Base-by-base conservation (phyloP, 176 grass and related monocot genomes). In the Oropetium thomaeum region DNA sequence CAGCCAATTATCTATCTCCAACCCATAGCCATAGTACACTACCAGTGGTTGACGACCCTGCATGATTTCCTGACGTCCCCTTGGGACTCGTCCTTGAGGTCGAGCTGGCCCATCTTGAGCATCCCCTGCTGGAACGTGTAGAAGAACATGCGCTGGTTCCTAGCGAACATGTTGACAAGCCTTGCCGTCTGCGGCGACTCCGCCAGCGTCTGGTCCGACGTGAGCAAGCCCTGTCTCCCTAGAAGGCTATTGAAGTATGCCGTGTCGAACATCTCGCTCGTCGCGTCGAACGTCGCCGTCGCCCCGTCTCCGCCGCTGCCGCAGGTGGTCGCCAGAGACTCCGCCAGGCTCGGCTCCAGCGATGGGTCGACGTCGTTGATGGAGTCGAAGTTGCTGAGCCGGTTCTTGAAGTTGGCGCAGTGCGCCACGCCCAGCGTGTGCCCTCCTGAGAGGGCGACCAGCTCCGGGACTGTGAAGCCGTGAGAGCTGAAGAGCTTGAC, bases 401-500 rank as follows among this genome's bases (percentile, higher is more conserved):
- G 47, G 12, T 78, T 70, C 70, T 87, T 91, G 84, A 87, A 87
- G 44, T 62, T 73, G 13, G 47, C 1, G 58, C 89, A 91, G 35
- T 74, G 81, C 13, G 89, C 84, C 20, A 72, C 58, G 26, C 88
- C 88, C 17, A 90, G 65, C 8, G 88, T 90, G 65, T 90, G 88
- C 7, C 58, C 83, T 1, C 88, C 88, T 22, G 90, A 89, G 38
- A 93, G 66, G 11, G 90, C 53, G 10, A 57, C 53, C 23, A 57
- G 9, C 53, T 57, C 53, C 23, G 10, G 23, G 0, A 26, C 23
- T 0, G 23, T 27, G 53, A 57, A 57, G 23, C 23, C 53, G 23
- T 12, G 53, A 9, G 10, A 12, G 3, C 3, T 10, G 53, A 57
- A 27, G 8, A 54, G 7, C 3, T 27, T 10, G 10, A 27, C 10